Base-by-base conservation (phyloP, 768 basidiomycete genomes). In the Vararia minispora region DNA sequence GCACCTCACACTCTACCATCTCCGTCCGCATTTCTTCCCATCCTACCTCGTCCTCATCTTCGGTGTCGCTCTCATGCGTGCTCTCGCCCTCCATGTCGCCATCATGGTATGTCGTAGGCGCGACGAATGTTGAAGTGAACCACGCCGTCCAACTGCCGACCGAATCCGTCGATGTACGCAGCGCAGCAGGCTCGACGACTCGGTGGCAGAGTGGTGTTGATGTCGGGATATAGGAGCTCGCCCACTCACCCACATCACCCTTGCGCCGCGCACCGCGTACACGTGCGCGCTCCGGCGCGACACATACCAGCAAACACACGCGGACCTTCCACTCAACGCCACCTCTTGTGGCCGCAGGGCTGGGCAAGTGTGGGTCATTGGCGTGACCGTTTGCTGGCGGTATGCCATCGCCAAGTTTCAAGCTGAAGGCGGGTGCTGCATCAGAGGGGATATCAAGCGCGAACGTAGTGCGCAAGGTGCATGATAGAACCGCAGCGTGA, bases 1-100 rank as follows among this genome's bases (percentile, higher is more conserved):
- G 87, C 29, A 98, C 84, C 56, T 91, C 86, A 51, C 91, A 95
- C 57, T 95, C 94, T 13, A 98, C 89, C 42, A 79, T 85, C 69
- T 97, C 91, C 18, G 81, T 68, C 52, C 57, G 64, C 9, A 84
- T 70, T 42, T 79, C 76, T 38, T 51, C 52, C 86, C 83, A 89
- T 0, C 70, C 74, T 24, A 50, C 33, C 46, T 55, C 45, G 36
- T 51, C 55, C 9, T 52, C 58, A 1, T 47, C 58, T 17, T 56
- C 59, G 23, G 52, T 42, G 17, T 51, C 58, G 23, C 39, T 47
- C 4, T 40, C 42, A 17, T 17, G 33, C 25, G 22, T 17, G 33
- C 21, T 42, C 6, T 57, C 57, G 12, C 55, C 41, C 12, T 60
- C 65, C 24, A 65, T 67, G 49, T 72, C 76, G 0, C 69, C 76